These are phyloP conservation scores for Blastobotrys americana DNA, from an alignment of 805 yeast genomes.

Conservation along the genomic window DNA sequence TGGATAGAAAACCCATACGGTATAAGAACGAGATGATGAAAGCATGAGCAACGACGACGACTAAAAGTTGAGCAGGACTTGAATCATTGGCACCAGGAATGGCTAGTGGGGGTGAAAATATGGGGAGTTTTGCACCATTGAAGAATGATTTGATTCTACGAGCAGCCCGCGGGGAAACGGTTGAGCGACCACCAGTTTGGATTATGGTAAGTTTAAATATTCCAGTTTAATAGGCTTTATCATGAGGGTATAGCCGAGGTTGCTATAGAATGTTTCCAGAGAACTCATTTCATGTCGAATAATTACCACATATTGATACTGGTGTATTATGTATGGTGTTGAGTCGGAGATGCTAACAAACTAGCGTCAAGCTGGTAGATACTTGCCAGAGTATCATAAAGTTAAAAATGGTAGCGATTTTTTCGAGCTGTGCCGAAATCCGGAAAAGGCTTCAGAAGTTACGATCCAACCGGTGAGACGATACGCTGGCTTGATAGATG, in stretches of 20 bases:
- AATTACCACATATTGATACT: too few species aligned
- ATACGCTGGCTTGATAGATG: slow-evolving; percentile 83
- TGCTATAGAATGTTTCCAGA: too few species aligned
- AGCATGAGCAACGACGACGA: too few species aligned
- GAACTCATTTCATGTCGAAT: too few species aligned
- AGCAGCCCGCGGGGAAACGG: slow-evolving; percentile 84
- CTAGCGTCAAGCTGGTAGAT: slow-evolving; percentile 91
- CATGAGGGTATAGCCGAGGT: background rate
- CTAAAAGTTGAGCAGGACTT: too few species aligned
- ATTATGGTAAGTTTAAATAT: slow-evolving; percentile 53
- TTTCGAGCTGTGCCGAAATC: slow-evolving; percentile 90
- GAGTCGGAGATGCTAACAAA: background rate
- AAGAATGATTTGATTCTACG: slow-evolving; percentile 86
- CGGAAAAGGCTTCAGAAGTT: slow-evolving; percentile 87
- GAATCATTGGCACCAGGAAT: too few species aligned
- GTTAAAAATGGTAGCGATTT: slow-evolving; percentile 83
- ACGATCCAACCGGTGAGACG: slow-evolving; percentile 94
- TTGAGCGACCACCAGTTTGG: slow-evolving; percentile 98
- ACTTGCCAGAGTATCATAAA: slow-evolving; percentile 69
- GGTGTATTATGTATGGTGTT: too few species aligned
- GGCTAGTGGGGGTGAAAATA: slow-evolving; percentile 11
- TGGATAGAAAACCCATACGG: too few species aligned
- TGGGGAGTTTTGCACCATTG: slow-evolving; percentile 56
- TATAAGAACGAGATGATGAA: too few species aligned
- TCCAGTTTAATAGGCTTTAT: background rate